Conservation (phyloP, 768 basidiomycete species). For the Butyriboletus loyo region DNA sequence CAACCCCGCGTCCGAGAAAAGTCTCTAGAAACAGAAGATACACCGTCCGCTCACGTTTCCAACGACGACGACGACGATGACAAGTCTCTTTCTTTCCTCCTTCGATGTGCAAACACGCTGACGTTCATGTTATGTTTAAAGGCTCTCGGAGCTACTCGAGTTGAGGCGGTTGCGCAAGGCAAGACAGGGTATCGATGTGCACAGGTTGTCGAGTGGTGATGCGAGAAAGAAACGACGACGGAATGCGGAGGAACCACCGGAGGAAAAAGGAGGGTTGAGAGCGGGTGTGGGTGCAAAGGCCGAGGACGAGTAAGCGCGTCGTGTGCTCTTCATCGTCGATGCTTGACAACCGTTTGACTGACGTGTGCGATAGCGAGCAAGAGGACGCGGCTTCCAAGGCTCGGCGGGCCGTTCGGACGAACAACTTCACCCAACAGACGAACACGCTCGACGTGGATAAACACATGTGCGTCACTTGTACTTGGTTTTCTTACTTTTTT, state of each 20-base stretch:
- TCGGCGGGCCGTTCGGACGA: conserved; percentile 70
- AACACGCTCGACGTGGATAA: conserved; percentile 96
- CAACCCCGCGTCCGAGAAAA: conserved; percentile 53
- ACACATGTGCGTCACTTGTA: conserved; percentile 69
- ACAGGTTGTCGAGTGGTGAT: conserved; percentile 84
- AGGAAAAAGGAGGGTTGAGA: conserved; percentile 55
- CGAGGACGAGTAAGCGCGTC: conserved; percentile 47
- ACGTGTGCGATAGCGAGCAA: conserved; percentile 42
- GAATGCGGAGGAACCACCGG: conserved; percentile 38
- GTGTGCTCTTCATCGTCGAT: not conserved
- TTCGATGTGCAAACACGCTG: not conserved
- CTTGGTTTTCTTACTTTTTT: conserved; percentile 2
- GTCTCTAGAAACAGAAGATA: conserved; percentile 35
- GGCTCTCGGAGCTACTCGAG: conserved; percentile 81
- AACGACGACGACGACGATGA: conserved; percentile 26
- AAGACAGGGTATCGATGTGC: conserved; percentile 80
- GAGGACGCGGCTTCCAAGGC: conserved; percentile 69
- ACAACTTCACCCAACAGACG: conserved; percentile 97
- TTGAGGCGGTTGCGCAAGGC: conserved; percentile 71
- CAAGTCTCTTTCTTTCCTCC: conserved; percentile 34
- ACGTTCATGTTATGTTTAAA: conserved; percentile 23
- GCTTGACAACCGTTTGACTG: not conserved
- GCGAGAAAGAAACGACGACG: conserved; percentile 66
- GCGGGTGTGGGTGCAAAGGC: conserved; percentile 34
- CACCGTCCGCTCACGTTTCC: conserved; percentile 4